Evolutionary conservation across 2,329 filamentous ascomycete genomes (phyloP), one percentile per base, ranked within the genome.

Genomic region (Teratosphaeriaceae sp.): DNA sequence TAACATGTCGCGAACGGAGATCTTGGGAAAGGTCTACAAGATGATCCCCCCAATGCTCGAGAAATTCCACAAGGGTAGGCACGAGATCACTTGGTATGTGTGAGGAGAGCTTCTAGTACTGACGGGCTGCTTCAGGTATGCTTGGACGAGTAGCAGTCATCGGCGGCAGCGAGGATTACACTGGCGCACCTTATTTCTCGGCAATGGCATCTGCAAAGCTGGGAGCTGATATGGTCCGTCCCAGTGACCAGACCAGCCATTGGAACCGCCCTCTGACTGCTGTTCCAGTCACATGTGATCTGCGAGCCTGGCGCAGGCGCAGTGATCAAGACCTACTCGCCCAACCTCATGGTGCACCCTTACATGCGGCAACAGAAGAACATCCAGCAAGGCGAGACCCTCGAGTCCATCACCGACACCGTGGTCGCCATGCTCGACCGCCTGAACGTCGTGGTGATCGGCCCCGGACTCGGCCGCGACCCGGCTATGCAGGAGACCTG

Each of bases 301-400:
- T 98, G 92, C 72, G 94, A 94, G 47, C 88, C 86, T 8, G 84
- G 78, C 42, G 92, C 92, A 2, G 88, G 66, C 45, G 62, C 72
- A 58, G 89, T 96, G 27, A 95, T 98, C 69, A 98, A 98, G 72
- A 87, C 88, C 3, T 98, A 97, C 71, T 96, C 89, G 16, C 92
- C 92, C 2, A 96, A 97, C 64, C 75, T 98, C 21, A 98, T 98
- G 90, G 92, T 98, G 9, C 92, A 97, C 65, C 92, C 92, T 1
- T 78, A 96, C 53, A 90, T 98, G 80, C 85, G 88, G 22, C 87
- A 92, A 65, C 78, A 80, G 35, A 74, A 76, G 53, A 73, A 78
- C 54, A 67, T 77, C 41, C 63, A 68, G 19, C 64, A 70, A 38
- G 66, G 72, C 41, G 77, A 83, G 43, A 70, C 71, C 11, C 73